A percentile compares a stretch with the other conserved stretches of the same genome.
These are phyloP conservation scores for Dichomitus squalens DNA, from an alignment of 1,284 basidiomycete genomes.

Conservation along the genomic window DNA sequence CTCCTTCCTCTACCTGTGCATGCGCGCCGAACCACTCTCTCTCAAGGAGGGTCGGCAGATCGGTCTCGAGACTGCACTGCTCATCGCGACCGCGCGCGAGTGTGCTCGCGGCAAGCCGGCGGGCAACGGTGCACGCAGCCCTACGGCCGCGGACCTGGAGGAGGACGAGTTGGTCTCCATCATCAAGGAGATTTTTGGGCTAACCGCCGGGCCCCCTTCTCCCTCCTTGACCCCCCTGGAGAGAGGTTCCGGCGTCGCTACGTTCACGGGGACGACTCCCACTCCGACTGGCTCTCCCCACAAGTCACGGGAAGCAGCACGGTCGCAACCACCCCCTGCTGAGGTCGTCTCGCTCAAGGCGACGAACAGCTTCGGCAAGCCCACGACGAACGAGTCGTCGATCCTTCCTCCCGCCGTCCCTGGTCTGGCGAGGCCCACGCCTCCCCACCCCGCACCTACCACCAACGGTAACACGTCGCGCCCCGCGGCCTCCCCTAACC, in stretches of 20 bases:
- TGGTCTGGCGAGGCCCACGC: conserved; percentile 10
- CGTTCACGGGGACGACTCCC: conserved; percentile 19
- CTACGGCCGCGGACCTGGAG: conserved; percentile 40
- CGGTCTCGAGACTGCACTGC: conserved; percentile 60
- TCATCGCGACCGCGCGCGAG: conserved; percentile 62
- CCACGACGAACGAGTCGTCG: conserved; percentile 7
- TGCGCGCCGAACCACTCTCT: conserved; percentile 55
- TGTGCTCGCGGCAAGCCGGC: conserved; percentile 44
- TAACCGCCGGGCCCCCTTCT: conserved; percentile 30
- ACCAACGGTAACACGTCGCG: conserved; percentile 6
- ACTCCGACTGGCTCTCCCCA: conserved; percentile 11
- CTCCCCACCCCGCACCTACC: conserved; percentile 7
- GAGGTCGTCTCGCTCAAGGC: conserved; percentile 16
- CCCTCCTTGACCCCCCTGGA: conserved; percentile 32
- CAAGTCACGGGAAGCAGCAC: conserved; percentile 6
- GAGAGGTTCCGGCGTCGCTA: conserved; percentile 21
- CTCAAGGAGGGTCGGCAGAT: conserved; percentile 57
- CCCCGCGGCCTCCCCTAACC: neutral
- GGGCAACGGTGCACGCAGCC: conserved; percentile 40
- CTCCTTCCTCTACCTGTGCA: conserved; percentile 57
- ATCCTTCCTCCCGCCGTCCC: conserved; percentile 7
- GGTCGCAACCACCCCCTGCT: neutral
- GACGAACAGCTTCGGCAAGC: conserved; percentile 10
- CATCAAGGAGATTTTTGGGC: conserved; percentile 35
- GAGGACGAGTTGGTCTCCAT: conserved; percentile 39